phyloP scores from a whole-genome alignment of 352 stramenopile genomes.

The Pythium aristosporum region DNA sequence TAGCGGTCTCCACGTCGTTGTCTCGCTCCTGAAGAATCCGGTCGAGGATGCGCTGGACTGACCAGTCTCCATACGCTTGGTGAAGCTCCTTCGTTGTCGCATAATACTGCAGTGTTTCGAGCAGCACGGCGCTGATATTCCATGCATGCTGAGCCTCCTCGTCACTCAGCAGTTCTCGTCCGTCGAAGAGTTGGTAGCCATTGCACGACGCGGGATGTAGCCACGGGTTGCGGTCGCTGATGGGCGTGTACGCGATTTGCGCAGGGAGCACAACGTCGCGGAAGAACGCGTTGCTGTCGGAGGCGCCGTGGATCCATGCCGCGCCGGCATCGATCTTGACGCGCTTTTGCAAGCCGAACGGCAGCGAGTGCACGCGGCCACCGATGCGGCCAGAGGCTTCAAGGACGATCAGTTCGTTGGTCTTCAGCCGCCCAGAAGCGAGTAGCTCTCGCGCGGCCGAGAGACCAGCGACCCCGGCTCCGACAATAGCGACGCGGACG shows the following conservation, averaged over 20 bases:
- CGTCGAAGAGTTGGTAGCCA: slow-evolving; percentile 49
- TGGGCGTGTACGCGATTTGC: slow-evolving; percentile 42
- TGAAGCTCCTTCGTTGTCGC: slow-evolving; percentile 22
- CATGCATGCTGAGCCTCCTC: slow-evolving; percentile 41
- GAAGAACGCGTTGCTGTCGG: slow-evolving; percentile 34
- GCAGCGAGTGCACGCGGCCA: slow-evolving; percentile 44
- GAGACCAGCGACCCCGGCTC: slow-evolving; percentile 48
- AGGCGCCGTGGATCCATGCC: slow-evolving; percentile 61
- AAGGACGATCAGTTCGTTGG: slow-evolving; percentile 42
- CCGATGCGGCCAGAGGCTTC: slow-evolving; percentile 51
- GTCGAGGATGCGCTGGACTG: slow-evolving; percentile 40
- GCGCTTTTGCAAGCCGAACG: slow-evolving; percentile 42
- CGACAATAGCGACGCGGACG: slow-evolving; percentile 44
- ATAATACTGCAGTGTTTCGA: slow-evolving; percentile 42
- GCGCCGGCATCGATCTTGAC: slow-evolving; percentile 55
- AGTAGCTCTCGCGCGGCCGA: slow-evolving; percentile 45
- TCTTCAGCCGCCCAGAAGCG: slow-evolving; percentile 29
- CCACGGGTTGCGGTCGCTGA: slow-evolving; percentile 60
- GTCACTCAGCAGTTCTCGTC: slow-evolving; percentile 26
- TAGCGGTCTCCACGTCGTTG: not conserved
- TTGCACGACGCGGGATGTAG: slow-evolving; percentile 46
- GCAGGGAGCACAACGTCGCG: slow-evolving; percentile 40
- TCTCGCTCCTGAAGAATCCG: slow-evolving; percentile 22
- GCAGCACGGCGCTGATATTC: slow-evolving; percentile 42
- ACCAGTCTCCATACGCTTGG: slow-evolving; percentile 20